Evolutionary conservation across 2,329 filamentous ascomycete genomes (phyloP).

Genomic region (Phoma sp.): DNA sequence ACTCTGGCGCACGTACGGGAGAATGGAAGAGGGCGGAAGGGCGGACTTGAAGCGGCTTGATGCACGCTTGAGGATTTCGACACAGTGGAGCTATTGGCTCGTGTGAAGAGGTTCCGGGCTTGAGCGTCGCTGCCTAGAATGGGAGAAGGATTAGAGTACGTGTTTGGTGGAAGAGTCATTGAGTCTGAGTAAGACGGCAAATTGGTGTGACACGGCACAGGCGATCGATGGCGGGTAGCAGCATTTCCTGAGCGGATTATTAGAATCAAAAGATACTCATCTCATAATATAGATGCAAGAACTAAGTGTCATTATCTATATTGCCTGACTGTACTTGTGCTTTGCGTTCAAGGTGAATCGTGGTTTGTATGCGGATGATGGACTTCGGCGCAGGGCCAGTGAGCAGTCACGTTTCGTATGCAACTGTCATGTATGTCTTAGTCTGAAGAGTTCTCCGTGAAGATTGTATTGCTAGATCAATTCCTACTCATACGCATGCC

Average conservation of each 20-base stretch:
- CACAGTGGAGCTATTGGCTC: conserved; percentile 36
- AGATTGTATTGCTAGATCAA: background rate
- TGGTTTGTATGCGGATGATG: background rate
- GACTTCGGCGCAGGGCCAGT: background rate
- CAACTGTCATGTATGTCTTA: background rate
- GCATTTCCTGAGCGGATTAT: background rate
- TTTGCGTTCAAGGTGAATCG: background rate
- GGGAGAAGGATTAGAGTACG: conserved; percentile 24
- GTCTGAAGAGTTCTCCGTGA: background rate
- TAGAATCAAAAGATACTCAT: conserved; percentile 1
- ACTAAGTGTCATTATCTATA: background rate
- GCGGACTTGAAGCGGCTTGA: conserved; percentile 38
- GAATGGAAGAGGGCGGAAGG: conserved; percentile 24
- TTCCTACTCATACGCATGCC: background rate
- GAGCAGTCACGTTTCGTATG: background rate
- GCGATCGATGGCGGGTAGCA: background rate
- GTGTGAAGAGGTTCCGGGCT: conserved; percentile 28
- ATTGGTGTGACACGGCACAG: background rate
- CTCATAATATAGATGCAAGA: background rate
- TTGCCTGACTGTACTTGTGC: background rate
- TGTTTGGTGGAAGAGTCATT: conserved; percentile 43
- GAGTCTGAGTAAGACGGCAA: conserved; percentile 17
- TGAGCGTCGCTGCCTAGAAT: conserved; percentile 47
- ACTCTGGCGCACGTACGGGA: conserved; percentile 40
- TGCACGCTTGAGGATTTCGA: conserved; percentile 36